Conservation (phyloP, 192 early-diverging fungal species). For the Rhizoclosmatium globosum region DNA sequence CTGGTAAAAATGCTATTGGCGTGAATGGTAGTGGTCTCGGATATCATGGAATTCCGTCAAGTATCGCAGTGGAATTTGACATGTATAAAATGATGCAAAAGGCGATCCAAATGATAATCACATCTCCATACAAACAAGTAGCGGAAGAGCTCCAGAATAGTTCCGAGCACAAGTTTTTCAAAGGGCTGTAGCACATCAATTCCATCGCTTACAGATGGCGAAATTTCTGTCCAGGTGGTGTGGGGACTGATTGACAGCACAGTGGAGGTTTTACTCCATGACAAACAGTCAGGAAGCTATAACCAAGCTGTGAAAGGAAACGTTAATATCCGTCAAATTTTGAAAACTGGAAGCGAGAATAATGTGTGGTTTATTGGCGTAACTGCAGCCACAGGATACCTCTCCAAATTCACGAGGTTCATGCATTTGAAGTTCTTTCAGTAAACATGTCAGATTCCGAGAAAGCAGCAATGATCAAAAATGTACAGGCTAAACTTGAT, state of each 20-base stretch:
- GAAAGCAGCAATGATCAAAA: too few species aligned
- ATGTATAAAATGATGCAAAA: constrained; percentile 16
- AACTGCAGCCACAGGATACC: constrained; percentile 17
- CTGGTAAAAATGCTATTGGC: constrained; percentile 3
- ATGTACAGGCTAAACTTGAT: too few species aligned
- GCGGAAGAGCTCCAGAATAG: neutral
- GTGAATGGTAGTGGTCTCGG: constrained; percentile 21
- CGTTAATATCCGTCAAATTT: neutral
- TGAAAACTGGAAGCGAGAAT: neutral
- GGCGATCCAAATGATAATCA: constrained; percentile 31
- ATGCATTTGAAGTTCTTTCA: neutral
- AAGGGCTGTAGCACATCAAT: constrained; percentile 3
- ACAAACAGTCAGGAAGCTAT: neutral
- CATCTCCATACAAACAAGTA: constrained; percentile 19
- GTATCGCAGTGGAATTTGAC: constrained; percentile 32
- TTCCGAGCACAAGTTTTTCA: neutral
- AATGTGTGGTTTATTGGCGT: neutral
- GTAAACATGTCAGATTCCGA: too few species aligned
- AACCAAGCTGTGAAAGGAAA: neutral
- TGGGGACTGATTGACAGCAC: neutral
- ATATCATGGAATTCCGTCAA: constrained; percentile 13
- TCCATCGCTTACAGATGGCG: neutral
- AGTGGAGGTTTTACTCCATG: constrained; percentile 8
- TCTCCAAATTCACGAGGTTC: constrained; percentile 16
- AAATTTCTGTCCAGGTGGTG: neutral